A percentile compares a stretch with the other conserved stretches of the same genome.
Evolutionary conservation across 2,329 filamentous ascomycete genomes (phyloP).

Genomic region (Colletotrichum viniferum): DNA sequence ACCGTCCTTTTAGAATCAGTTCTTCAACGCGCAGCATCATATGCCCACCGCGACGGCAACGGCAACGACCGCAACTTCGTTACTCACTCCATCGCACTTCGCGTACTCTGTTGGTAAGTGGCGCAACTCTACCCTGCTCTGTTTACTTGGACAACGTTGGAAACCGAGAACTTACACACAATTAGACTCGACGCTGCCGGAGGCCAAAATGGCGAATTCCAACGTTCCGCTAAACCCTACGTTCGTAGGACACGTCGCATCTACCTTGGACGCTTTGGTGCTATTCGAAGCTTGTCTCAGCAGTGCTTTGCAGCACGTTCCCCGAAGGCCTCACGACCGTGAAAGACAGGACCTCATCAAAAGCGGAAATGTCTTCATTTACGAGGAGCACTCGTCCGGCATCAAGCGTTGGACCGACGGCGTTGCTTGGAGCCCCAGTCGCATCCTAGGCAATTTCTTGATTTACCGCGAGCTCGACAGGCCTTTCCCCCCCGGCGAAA

Average conservation of each 20-base stretch:
- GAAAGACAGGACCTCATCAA: slow-evolving; percentile 79
- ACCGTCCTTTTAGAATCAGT: not conserved
- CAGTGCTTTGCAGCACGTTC: slow-evolving; percentile 75
- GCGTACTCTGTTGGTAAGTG: not conserved
- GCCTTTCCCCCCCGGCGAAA: slow-evolving; percentile 80
- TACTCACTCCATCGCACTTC: not conserved
- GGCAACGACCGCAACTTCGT: not conserved
- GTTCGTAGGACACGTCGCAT: slow-evolving; percentile 70
- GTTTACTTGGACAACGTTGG: not conserved
- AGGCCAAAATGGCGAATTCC: slow-evolving; percentile 30
- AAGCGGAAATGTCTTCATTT: slow-evolving; percentile 88
- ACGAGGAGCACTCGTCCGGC: slow-evolving; percentile 87
- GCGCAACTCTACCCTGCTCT: slow-evolving; percentile 1
- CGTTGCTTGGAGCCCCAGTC: slow-evolving; percentile 87
- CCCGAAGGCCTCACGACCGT: slow-evolving; percentile 83
- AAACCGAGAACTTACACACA: slow-evolving; percentile 9
- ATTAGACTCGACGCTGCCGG: slow-evolving; percentile 17
- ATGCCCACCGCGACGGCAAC: not conserved
- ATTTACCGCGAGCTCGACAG: slow-evolving; percentile 83
- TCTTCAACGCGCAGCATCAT: not conserved
- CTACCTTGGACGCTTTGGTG: slow-evolving; percentile 76
- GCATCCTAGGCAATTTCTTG: slow-evolving; percentile 83
- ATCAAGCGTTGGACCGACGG: slow-evolving; percentile 97
- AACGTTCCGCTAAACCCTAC: slow-evolving; percentile 61
- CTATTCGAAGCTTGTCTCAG: slow-evolving; percentile 80